Evolutionary conservation across 1,284 basidiomycete genomes (phyloP).

Genomic region (Chalciporus sp.): DNA sequence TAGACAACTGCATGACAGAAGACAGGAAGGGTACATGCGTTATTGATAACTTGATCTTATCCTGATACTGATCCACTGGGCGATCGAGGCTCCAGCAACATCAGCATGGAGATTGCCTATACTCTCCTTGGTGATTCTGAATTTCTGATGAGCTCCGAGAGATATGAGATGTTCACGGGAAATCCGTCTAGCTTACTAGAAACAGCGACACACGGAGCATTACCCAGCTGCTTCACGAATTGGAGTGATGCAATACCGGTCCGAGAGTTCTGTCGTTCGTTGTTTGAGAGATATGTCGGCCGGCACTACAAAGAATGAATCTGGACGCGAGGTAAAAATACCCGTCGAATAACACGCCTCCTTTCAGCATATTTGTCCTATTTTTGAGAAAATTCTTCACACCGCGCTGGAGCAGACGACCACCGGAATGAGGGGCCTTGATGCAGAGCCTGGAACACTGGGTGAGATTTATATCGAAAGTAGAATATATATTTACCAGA

Average conservation of each 20-base stretch:
- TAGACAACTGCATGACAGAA: background rate
- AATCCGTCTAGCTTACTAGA: conserved; percentile 10
- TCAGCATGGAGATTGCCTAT: conserved; percentile 8
- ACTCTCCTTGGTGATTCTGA: conserved; percentile 5
- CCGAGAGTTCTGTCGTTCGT: background rate
- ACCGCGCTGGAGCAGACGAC: conserved; percentile 16
- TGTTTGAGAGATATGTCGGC: conserved; percentile 5
- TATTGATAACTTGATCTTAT: conserved; percentile 21
- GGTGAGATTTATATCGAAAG: no score
- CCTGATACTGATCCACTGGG: conserved; percentile 24
- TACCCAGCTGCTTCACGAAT: conserved; percentile 2
- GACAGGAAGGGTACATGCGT: conserved; percentile 4
- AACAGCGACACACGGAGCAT: conserved; percentile 4
- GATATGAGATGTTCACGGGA: background rate
- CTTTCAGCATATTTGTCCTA: conserved; percentile 13
- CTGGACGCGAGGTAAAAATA: background rate
- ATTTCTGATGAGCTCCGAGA: background rate
- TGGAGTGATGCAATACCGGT: conserved; percentile 6
- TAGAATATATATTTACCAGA: conserved; percentile 10
- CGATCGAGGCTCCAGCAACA: conserved; percentile 13
- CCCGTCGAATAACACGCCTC: conserved; percentile 5
- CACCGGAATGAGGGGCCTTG: conserved; percentile 11
- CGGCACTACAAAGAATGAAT: conserved; percentile 16
- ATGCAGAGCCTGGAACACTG: conserved; percentile 16
- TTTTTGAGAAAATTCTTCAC: conserved; percentile 12